A percentile compares a stretch with the other conserved stretches of the same genome.
These are phyloP conservation scores for Podospora pseudocomata DNA, from an alignment of 495 filamentous ascomycete species.

Conservation along the genomic window DNA sequence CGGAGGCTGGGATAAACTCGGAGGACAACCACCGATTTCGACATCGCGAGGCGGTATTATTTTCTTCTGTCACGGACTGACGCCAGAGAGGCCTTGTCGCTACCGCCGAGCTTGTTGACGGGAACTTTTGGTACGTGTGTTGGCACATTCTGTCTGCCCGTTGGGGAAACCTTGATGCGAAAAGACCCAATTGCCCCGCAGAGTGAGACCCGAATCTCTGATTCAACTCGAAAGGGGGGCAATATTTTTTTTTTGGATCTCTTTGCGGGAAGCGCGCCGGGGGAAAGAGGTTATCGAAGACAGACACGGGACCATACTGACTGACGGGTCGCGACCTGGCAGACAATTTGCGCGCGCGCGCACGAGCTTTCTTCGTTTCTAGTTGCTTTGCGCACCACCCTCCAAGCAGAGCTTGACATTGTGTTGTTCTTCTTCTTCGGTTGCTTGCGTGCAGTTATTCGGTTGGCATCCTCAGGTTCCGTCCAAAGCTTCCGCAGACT, in stretches of 20 bases:
- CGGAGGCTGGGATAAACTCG: conserved; percentile 30
- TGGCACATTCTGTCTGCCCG: not conserved
- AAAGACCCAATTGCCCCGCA: conserved; percentile 28
- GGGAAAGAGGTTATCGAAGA: not conserved
- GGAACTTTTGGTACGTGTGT: conserved; percentile 3
- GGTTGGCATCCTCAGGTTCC: not conserved
- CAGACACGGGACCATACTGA: conserved; percentile 2
- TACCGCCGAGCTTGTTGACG: not conserved
- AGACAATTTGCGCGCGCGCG: conserved; percentile 6
- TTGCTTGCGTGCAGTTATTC: not conserved
- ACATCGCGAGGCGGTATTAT: conserved; percentile 14
- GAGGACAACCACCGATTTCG: conserved; percentile 13
- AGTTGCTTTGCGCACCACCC: not conserved
- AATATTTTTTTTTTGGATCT: not conserved
- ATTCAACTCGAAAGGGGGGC: not conserved
- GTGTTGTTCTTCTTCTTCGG: not conserved
- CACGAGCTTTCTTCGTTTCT: not conserved
- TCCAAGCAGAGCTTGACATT: not conserved
- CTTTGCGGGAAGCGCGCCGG: not conserved
- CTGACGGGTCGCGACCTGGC: conserved; percentile 6
- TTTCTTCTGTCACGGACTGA: not conserved
- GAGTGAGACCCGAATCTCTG: conserved; percentile 8
- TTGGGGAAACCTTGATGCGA: not conserved
- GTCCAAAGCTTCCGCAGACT: not conserved
- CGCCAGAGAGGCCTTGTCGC: not conserved